A percentile compares a stretch with the other conserved stretches of the same genome.
Evolutionary conservation across 2,329 filamentous ascomycete species (phyloP).

Genomic region (Neoarthrinium moseri): DNA sequence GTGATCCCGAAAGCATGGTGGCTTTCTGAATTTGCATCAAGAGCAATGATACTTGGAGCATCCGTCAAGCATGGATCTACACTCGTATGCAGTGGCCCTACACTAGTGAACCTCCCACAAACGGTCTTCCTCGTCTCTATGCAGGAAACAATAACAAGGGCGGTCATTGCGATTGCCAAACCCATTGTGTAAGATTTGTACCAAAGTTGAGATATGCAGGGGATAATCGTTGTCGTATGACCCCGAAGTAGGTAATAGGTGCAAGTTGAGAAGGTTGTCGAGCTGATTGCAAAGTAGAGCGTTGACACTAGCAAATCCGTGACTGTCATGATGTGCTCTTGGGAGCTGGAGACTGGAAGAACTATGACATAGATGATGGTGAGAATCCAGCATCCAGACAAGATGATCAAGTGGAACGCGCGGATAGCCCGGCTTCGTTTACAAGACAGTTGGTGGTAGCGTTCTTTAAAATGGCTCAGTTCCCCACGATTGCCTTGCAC

Average conservation of each 20-base stretch:
- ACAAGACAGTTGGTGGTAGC: neutral
- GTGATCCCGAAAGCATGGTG: no score
- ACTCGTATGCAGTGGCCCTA: neutral
- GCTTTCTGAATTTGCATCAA: no score
- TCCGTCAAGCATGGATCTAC: neutral
- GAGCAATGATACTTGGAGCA: no score
- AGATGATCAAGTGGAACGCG: slow-evolving; percentile 8
- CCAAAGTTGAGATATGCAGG: slow-evolving; percentile 21
- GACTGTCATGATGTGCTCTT: slow-evolving; percentile 2
- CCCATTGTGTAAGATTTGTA: slow-evolving; percentile 21
- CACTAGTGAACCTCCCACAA: slow-evolving; percentile 19
- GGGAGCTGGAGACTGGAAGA: no score
- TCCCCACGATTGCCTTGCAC: neutral
- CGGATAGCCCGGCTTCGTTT: slow-evolving; percentile 13
- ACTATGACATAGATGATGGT: slow-evolving; percentile 2
- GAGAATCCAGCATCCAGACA: slow-evolving; percentile 7
- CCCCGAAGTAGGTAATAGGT: slow-evolving; percentile 17
- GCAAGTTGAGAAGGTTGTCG: slow-evolving; percentile 7
- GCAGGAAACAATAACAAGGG: slow-evolving; percentile 13
- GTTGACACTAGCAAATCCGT: slow-evolving; percentile 11
- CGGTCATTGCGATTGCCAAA: slow-evolving; percentile 9
- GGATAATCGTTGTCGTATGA: slow-evolving; percentile 20
- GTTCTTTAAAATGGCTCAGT: neutral
- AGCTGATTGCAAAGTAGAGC: slow-evolving; percentile 17
- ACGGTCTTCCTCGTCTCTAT: slow-evolving; percentile 18